Conservation (phyloP, 73 alveolate species). For the Durusdinium trenchii region DNA sequence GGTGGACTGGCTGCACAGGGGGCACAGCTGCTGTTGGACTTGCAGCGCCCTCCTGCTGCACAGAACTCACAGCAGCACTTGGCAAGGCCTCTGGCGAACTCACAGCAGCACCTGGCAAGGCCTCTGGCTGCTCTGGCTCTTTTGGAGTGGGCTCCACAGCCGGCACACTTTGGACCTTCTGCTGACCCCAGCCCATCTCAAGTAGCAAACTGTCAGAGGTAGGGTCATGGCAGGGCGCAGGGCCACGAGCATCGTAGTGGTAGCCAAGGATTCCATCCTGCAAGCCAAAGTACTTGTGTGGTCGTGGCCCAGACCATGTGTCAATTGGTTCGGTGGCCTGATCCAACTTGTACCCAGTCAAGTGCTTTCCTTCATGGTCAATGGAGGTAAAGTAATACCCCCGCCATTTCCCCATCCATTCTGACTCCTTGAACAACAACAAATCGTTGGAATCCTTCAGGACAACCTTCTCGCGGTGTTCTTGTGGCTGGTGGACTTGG, state of each 20-base stretch:
- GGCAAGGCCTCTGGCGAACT: not conserved
- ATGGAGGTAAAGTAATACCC: not conserved
- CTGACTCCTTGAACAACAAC: not conserved
- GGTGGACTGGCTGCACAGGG: not conserved
- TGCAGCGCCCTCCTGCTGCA: too few relatives aligned
- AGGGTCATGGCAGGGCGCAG: not conserved
- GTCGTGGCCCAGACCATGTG: not conserved
- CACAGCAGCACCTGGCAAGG: not conserved
- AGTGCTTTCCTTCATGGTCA: not conserved
- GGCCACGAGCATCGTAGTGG: not conserved
- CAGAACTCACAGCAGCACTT: too few relatives aligned
- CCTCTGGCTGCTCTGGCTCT: not conserved
- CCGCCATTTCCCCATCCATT: not conserved
- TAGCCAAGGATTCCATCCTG: conserved; percentile 15
- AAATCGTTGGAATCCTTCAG: not conserved
- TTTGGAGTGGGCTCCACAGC: not conserved
- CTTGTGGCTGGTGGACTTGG: not conserved
- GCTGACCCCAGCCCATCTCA: not conserved
- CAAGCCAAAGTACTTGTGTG: not conserved
- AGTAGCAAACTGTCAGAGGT: not conserved
- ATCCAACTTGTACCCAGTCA: conserved; percentile 17
- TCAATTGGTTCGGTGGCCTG: not conserved
- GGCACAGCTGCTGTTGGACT: not conserved
- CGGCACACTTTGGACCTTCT: not conserved
- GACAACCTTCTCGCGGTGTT: too few relatives aligned